Base-by-base conservation (phyloP, 108 stramenopile species). In the Nitzschia sp. region DNA sequence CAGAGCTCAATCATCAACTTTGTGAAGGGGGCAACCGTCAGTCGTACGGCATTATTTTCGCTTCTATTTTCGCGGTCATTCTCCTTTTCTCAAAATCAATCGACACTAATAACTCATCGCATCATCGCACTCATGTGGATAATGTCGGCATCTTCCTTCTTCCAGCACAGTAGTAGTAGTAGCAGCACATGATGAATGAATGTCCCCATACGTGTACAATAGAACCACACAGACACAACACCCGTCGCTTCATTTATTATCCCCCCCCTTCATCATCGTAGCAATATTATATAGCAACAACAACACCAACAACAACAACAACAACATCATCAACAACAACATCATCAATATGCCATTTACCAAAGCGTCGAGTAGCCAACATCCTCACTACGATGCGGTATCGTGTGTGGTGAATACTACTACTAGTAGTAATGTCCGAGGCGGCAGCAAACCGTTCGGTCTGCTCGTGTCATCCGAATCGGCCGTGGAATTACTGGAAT, bases 401-500 rank as follows among this genome's bases (percentile, higher is more conserved):
- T 28, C 57, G 8, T 58, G 57, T 58, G 57, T 58, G 1, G 9
- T 58, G 3, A 41, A 41, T 41, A n/a, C n/a, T n/a, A n/a, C n/a
- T n/a, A n/a, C n/a, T n/a, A n/a, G n/a, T n/a, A n/a, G n/a, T n/a
- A n/a, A n/a, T n/a, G 38, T 41, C 13, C n/a, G 30, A 1, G 53
- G 23, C 19, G 15, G 22, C 5, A n/a, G n/a, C 30, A 58, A 58
- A 34, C 57, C 57, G 13, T 58, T 58, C 33, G 57, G 57, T 15
- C 30, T 58, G 0, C n/a, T 58, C 30, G 57, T 58, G 0, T 32
- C n/a, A 2, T 58, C 57, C 1, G 57, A 58, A 34, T 15, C 13
- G 15, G 57, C 57, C 11, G 57, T 44, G 2, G 61, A 62, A 44
- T 23, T 62, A 13, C 36, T 62, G 25, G 61, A 62, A 62, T 62